Base-by-base conservation (phyloP, 2,329 filamentous ascomycete genomes). In the Pseudocercospora musae region DNA sequence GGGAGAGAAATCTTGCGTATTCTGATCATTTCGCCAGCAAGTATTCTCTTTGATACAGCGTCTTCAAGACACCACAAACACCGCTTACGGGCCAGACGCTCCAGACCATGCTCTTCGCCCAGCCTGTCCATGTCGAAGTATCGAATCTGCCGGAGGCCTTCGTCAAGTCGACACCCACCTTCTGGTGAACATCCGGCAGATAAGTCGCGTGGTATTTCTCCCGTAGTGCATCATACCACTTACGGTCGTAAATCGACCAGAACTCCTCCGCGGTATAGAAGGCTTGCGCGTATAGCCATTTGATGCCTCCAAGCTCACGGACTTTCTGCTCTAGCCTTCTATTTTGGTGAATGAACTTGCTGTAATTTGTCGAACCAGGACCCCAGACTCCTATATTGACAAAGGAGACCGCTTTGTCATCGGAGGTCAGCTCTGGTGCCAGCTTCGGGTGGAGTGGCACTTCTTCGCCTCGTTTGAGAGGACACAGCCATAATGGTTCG, bases 211-310 rank as follows among this genome's bases (percentile, higher is more conserved):
- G 74, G 75, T 89, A 91, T 72, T 88, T 89, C 23, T 71, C 64
- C 15, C 89, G 79, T 68, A 92, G 77, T 1, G 71, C 78, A 31
- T 89, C 83, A 73, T 92, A 91, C 82, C 82, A 85, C 20, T 73
- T 70, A 48, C 78, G 76, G 54, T 85, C 80, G 73, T 90, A 90
- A 57, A 87, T 79, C 33, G 77, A 70, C 87, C 87, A 90, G 76
- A 90, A 92, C 71, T 90, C 85, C 0, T 82, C 78, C 71, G 89
- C 84, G n/a, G 84, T 82, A 75, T 95, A 95, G 78, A 92, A 96
- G 0, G 90, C 89, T 71, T 94, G 89, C 2, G 91, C 91, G 75
- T 96, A 96, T 11, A 96, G 80, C 89, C 91, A 95, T 79, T 96
- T 96, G 79, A 89, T 85, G 2, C 91, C 92, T 52, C 87, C 87